Base-by-base conservation (phyloP, 2,329 filamentous ascomycete species). In the Fusarium domesticum region DNA sequence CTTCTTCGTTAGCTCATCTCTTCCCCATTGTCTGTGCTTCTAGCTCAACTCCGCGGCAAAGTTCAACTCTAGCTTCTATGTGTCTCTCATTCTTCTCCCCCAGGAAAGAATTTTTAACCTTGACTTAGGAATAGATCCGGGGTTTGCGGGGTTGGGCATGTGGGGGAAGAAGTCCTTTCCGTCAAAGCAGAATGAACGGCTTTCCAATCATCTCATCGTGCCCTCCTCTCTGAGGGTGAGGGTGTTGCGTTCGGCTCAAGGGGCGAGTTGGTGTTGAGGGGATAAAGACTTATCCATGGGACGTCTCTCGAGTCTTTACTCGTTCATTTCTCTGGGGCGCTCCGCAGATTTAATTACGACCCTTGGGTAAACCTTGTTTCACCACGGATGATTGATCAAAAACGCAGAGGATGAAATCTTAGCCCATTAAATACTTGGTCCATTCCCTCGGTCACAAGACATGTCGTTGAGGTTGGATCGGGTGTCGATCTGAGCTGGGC, bases 131-230 rank as follows among this genome's bases (percentile, higher is more conserved):
- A 44, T 38, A 18, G 33, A 59, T 54, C 59, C 54, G 48, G 57
- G 57, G 57, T 57, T 59, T 59, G 56, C 55, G 51, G 57, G 57
- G 57, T 57, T 44, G 44, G 43, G 20, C 20, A 6, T 54, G 57
- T 49, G 57, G 57, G 57, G 57, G 57, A 59, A 56, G 57, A 60
- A 60, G 42, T 54, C 37, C 48, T 45, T 56, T 60, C 57, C 57
- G 55, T 45, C 45, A 19, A 52, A 51, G 41, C 37, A 48, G 42
- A 42, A 35, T 46, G 40, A 48, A 43, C 25, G 30, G 45, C 25
- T 48, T 52, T 51, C 45, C 49, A 43, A 47, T 55, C 50, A 43
- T 34, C 40, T 42, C 39, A 39, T 42, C n/a, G n/a, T n/a, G n/a
- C n/a, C n/a, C n/a, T n/a, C n/a, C n/a, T n/a, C n/a, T n/a, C n/a